Percentiles rank a stretch among this genome's conserved stretches.
Evolutionary conservation across 306 rosid genomes (phyloP).

Genomic region (Vigna hirtella): DNA sequence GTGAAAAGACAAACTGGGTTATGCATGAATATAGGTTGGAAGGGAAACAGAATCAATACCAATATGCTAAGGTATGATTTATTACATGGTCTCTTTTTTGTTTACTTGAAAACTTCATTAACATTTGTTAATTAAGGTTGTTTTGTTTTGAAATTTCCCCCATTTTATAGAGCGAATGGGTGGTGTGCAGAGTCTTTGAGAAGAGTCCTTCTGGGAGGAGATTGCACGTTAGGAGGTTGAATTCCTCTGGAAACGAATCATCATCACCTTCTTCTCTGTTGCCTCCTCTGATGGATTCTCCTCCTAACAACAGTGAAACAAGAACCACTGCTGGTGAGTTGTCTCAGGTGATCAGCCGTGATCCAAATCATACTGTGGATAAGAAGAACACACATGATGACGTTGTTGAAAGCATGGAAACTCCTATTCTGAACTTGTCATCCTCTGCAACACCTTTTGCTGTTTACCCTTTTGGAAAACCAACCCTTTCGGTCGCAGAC

Average conservation of each 20-base stretch:
- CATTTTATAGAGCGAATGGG: constrained; percentile 78
- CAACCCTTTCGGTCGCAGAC: background rate
- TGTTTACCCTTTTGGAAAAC: constrained; percentile 22
- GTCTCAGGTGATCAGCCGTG: constrained; percentile 69
- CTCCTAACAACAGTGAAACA: constrained; percentile 48
- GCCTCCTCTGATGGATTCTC: constrained; percentile 69
- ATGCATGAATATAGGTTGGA: constrained; percentile 87
- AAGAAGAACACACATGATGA: constrained; percentile 38
- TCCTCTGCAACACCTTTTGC: background rate
- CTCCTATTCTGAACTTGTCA: constrained; percentile 16
- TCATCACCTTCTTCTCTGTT: constrained; percentile 11
- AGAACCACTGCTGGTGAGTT: constrained; percentile 41
- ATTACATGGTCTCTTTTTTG: background rate
- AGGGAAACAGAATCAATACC: constrained; percentile 49
- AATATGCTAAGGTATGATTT: constrained; percentile 51
- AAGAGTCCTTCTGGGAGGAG: constrained; percentile 57
- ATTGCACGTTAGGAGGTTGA: constrained; percentile 44
- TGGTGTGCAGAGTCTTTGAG: constrained; percentile 62
- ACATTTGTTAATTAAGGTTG: background rate
- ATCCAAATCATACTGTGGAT: constrained; percentile 50
- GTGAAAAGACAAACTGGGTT: constrained; percentile 77
- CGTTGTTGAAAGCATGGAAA: constrained; percentile 38
- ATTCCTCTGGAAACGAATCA: constrained; percentile 37
- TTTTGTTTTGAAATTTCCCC: background rate
- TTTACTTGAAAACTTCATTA: background rate